Percentiles rank a stretch among this genome's conserved stretches.
phyloP scores from a whole-genome alignment of 2,329 filamentous ascomycete species.

The Fonsecaea nubica region DNA sequence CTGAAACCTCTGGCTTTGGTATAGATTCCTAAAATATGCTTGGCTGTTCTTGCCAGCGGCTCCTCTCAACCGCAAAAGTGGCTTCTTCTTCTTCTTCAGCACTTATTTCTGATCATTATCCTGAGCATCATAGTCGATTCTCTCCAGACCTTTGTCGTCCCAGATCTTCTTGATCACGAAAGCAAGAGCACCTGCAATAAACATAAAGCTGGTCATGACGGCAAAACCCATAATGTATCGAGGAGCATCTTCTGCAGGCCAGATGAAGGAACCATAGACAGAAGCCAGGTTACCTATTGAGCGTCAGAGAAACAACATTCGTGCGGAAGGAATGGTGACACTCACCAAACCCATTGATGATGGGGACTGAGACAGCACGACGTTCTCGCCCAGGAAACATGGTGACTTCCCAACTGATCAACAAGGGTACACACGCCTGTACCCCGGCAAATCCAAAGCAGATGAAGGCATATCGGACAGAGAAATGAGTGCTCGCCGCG shows the following conservation, averaged over 20 bases:
- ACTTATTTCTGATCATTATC: background rate
- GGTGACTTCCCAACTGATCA: constrained; percentile 30
- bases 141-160: constrained; percentile 27
- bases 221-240: constrained; percentile 43
- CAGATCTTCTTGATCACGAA: constrained; percentile 24
- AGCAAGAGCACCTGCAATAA: constrained; percentile 23
- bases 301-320: background rate
- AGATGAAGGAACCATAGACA: constrained; percentile 45
- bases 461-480: constrained; percentile 29
- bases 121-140: constrained; percentile 22
- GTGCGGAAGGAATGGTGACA: background rate
- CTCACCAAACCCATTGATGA: constrained; percentile 29
- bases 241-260: constrained; percentile 54
- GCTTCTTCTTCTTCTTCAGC: background rate
- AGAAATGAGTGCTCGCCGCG: constrained; percentile 23
- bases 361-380: constrained; percentile 23
- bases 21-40: too few species aligned
- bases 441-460: constrained; percentile 28
- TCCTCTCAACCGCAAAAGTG: background rate
- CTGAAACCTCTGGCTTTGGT: too few species aligned
- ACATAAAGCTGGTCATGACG: constrained; percentile 31
- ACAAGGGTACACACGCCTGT: constrained; percentile 25
- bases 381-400: constrained; percentile 29
- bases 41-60: background rate
- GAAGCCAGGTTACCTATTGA: constrained; percentile 25